These are phyloP conservation scores for Mimosa bimucronata DNA, from an alignment of 306 rosid species.

Conservation along the genomic window DNA sequence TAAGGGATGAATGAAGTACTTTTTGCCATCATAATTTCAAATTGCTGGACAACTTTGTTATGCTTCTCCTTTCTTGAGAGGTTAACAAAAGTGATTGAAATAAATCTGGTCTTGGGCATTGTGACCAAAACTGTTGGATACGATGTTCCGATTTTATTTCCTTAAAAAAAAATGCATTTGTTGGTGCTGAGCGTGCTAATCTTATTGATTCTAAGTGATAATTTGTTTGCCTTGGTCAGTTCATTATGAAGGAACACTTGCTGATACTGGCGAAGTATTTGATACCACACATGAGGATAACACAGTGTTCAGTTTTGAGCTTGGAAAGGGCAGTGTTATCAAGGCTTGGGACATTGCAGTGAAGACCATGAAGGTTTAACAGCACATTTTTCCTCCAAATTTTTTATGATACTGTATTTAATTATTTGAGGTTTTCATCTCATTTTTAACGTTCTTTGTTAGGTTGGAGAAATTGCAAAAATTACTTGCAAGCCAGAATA, in stretches of 20 bases:
- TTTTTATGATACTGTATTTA: not conserved
- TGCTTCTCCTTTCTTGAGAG: not conserved
- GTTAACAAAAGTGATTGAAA: not conserved
- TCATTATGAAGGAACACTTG: conserved; percentile 86
- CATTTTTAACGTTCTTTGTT: conserved; percentile 37
- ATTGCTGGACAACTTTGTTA: not conserved
- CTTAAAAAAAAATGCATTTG: not conserved
- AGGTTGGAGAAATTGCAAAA: conserved; percentile 92
- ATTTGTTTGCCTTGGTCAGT: conserved; percentile 55
- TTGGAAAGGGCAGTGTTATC: conserved; percentile 89
- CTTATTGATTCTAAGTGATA: not conserved
- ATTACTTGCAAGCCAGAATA: conserved; percentile 92
- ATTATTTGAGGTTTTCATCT: conserved; percentile 25
- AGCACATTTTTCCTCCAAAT: not conserved
- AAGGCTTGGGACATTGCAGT: conserved; percentile 96
- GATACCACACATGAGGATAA: conserved; percentile 95
- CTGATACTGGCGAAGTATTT: conserved; percentile 83
- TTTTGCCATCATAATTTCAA: not conserved
- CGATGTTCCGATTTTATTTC: not conserved
- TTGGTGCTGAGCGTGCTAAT: not conserved
- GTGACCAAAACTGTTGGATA: not conserved
- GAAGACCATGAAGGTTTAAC: conserved; percentile 88
- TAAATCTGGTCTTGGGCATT: not conserved
- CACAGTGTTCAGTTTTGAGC: conserved; percentile 88
- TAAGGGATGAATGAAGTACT: not conserved